A percentile compares a stretch with the other conserved stretches of the same genome.
Conservation (phyloP, 345 rosid genomes). For the Lagerstroemia speciosa region DNA sequence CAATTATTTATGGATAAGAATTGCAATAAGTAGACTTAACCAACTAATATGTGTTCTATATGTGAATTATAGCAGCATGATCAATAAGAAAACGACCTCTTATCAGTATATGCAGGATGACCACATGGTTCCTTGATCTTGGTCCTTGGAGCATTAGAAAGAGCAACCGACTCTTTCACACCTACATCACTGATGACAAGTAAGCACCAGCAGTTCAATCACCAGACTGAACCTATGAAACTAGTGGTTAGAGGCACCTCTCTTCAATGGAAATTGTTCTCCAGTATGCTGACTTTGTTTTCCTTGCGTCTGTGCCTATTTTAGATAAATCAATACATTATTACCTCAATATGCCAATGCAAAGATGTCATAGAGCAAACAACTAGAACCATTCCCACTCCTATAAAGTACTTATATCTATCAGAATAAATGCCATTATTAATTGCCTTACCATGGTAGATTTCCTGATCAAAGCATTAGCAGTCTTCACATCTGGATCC, state of each 20-base stretch:
- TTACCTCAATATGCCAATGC: background rate
- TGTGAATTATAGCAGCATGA: background rate
- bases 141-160: slow-evolving; percentile 22
- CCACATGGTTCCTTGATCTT: slow-evolving; percentile 25
- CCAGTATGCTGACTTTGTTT: slow-evolving; percentile 21
- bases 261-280: slow-evolving; percentile 19
- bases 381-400: background rate
- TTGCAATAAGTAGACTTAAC: background rate
- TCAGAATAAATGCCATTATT: background rate
- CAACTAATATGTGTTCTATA: background rate
- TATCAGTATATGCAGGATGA: slow-evolving; percentile 20
- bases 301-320: slow-evolving; percentile 37
- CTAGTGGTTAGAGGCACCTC: slow-evolving; percentile 33
- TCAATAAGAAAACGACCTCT: slow-evolving; percentile 32
- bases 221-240: slow-evolving; percentile 1
- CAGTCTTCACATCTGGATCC: slow-evolving; percentile 6
- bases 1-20: background rate
- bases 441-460: background rate
- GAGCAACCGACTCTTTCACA: slow-evolving; percentile 15
- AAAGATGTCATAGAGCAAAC: background rate
- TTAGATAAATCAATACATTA: background rate
- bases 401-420: background rate
- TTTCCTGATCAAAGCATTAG: slow-evolving; percentile 1
- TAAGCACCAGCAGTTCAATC: slow-evolving; percentile 12
- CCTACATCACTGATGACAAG: slow-evolving; percentile 18